Evolutionary conservation across 257 asterid species (phyloP).

Genomic region (Solanum etuberosum): DNA sequence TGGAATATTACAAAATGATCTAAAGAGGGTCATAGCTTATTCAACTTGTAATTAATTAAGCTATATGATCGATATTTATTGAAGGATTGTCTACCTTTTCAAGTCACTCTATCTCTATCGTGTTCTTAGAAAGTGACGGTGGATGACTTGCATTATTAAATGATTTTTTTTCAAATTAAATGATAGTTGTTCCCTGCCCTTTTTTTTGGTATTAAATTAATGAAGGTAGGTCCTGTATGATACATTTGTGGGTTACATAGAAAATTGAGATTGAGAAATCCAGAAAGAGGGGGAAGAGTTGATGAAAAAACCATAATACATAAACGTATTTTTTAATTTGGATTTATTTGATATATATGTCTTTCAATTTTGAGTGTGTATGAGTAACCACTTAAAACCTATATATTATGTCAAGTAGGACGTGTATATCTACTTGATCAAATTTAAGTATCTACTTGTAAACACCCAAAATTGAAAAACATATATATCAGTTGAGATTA

Average conservation of each 20-base stretch:
- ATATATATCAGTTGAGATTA: too few relatives aligned
- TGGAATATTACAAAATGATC: too few relatives aligned
- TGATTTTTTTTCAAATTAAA: too few relatives aligned
- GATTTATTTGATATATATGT: not conserved
- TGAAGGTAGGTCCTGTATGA: not conserved
- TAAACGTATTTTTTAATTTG: too few relatives aligned
- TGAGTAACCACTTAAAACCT: too few relatives aligned
- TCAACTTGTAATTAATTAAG: too few relatives aligned
- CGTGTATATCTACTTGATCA: too few relatives aligned
- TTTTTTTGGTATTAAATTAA: not conserved
- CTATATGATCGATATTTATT: accelerated
- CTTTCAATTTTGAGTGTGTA: accelerated
- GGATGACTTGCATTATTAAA: not conserved
- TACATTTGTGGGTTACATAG: not conserved
- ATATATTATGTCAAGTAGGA: not conserved
- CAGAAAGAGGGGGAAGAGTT: not conserved
- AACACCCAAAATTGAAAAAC: too few relatives aligned
- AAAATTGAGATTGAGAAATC: not conserved
- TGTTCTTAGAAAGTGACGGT: accelerated
- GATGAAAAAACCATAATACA: accelerated
- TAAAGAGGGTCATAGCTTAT: too few relatives aligned
- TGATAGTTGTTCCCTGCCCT: not conserved
- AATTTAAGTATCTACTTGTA: too few relatives aligned
- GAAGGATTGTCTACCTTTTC: not conserved
- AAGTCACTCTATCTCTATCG: not conserved